phyloP scores from a whole-genome alignment of 768 basidiomycete genomes.

The Mycena vitilis region DNA sequence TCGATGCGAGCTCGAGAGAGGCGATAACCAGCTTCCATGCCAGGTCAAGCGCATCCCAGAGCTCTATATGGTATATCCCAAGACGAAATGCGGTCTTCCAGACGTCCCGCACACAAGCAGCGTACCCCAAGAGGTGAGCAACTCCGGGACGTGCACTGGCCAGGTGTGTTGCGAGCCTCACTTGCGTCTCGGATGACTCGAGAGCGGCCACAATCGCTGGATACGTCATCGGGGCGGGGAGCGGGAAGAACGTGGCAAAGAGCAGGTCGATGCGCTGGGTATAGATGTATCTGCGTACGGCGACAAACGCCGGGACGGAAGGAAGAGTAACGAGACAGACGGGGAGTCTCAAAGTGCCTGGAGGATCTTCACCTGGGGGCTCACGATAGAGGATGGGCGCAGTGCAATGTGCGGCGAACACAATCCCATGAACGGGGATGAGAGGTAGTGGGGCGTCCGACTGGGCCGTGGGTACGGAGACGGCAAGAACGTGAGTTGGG shows the following conservation, averaged over 20 bases:
- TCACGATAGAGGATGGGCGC: slow-evolving; percentile 42
- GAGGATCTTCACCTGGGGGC: neutral
- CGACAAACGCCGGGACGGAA: slow-evolving; percentile 55
- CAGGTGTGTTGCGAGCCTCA: slow-evolving; percentile 27
- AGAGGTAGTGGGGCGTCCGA: slow-evolving; percentile 30
- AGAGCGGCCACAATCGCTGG: neutral
- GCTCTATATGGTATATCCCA: slow-evolving; percentile 55
- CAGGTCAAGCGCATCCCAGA: slow-evolving; percentile 62
- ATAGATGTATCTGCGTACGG: slow-evolving; percentile 60
- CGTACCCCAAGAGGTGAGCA: slow-evolving; percentile 47
- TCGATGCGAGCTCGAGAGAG: slow-evolving; percentile 47
- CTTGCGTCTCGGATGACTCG: neutral
- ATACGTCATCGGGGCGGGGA: slow-evolving; percentile 5
- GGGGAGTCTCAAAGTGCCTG: slow-evolving; percentile 49
- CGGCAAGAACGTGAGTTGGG: slow-evolving; percentile 28
- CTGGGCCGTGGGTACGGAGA: neutral
- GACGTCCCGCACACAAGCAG: slow-evolving; percentile 52
- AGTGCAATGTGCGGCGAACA: slow-evolving; percentile 51
- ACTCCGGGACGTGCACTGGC: slow-evolving; percentile 9
- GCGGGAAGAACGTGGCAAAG: slow-evolving; percentile 15
- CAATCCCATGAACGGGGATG: slow-evolving; percentile 53
- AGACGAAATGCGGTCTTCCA: slow-evolving; percentile 60
- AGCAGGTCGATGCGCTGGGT: slow-evolving; percentile 50
- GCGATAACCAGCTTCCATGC: slow-evolving; percentile 60
- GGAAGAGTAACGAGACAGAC: slow-evolving; percentile 61